Conservation (phyloP, 306 rosid species). For the Prunus padus region DNA sequence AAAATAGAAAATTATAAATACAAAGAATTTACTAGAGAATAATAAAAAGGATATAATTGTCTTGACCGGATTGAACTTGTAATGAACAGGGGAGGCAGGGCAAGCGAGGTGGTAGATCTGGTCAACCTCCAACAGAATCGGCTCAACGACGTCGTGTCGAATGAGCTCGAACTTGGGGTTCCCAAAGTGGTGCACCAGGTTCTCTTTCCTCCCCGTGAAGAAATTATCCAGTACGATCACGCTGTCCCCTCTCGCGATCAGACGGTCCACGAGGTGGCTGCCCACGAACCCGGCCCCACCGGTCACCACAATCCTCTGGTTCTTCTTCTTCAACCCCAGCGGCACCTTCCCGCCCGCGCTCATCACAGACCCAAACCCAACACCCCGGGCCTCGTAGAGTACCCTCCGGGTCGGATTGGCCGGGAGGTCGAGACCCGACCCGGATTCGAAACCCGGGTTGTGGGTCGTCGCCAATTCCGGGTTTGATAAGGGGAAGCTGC, state of each 20-base stretch:
- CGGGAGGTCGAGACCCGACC: background rate
- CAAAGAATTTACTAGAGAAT: background rate
- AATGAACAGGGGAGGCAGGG: constrained; percentile 94
- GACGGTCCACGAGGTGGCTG: constrained; percentile 88
- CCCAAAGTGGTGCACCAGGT: constrained; percentile 66
- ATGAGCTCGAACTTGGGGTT: constrained; percentile 84
- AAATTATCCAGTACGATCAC: constrained; percentile 84
- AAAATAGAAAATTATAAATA: background rate
- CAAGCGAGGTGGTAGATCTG: constrained; percentile 97
- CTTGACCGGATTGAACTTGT: constrained; percentile 94
- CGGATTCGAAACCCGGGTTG: background rate
- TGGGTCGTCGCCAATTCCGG: background rate
- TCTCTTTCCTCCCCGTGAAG: constrained; percentile 83
- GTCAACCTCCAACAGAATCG: constrained; percentile 81
- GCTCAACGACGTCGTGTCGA: constrained; percentile 90
- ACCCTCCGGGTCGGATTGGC: constrained; percentile 37
- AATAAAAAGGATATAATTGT: constrained; percentile 78
- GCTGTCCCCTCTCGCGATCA: constrained; percentile 73
- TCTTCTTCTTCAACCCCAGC: constrained; percentile 34
- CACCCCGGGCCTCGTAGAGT: constrained; percentile 27
- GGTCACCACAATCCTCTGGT: constrained; percentile 64
- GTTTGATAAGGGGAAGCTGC: constrained; percentile 16
- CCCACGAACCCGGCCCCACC: constrained; percentile 99
- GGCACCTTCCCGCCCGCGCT: constrained; percentile 41
- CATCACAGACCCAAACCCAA: background rate